Percentiles rank a stretch among this genome's conserved stretches.
Conservation (phyloP, 306 rosid species). For the Luffa aegyptiaca region DNA sequence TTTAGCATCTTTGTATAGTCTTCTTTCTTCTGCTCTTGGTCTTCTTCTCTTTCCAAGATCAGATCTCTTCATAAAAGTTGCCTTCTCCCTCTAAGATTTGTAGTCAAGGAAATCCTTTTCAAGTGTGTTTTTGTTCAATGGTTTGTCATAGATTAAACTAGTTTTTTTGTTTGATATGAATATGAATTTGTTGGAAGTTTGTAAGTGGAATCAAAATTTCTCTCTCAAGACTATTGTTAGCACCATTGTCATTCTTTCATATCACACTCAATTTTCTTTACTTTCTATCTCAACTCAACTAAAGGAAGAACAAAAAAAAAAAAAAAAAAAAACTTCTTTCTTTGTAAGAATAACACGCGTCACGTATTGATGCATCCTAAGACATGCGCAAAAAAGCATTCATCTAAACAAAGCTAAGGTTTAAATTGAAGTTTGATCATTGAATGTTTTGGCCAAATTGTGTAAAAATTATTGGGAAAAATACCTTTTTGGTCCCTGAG, state of each 20-base stretch:
- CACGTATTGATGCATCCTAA: too few relatives aligned
- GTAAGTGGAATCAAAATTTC: background rate
- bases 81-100: background rate
- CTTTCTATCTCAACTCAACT: background rate
- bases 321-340: background rate
- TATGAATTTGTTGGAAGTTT: background rate
- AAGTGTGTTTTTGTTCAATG: constrained; percentile 4
- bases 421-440: too few relatives aligned
- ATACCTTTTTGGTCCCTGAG: too few relatives aligned
- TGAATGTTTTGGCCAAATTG: too few relatives aligned
- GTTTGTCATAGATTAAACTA: background rate
- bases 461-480: too few relatives aligned
- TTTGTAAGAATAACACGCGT: too few relatives aligned
- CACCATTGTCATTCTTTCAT: background rate
- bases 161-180: background rate
- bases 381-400: background rate
- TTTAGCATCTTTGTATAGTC: constrained; percentile 6
- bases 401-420: too few relatives aligned
- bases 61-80: constrained; percentile 13
- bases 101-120: background rate
- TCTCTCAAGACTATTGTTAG: background rate
- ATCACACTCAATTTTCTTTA: background rate
- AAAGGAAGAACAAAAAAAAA: background rate
- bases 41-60: constrained; percentile 6
- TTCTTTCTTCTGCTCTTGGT: background rate